Evolutionary conservation across 2,329 filamentous ascomycete genomes (phyloP).

Genomic region (Thielaviopsis ethacetica): DNA sequence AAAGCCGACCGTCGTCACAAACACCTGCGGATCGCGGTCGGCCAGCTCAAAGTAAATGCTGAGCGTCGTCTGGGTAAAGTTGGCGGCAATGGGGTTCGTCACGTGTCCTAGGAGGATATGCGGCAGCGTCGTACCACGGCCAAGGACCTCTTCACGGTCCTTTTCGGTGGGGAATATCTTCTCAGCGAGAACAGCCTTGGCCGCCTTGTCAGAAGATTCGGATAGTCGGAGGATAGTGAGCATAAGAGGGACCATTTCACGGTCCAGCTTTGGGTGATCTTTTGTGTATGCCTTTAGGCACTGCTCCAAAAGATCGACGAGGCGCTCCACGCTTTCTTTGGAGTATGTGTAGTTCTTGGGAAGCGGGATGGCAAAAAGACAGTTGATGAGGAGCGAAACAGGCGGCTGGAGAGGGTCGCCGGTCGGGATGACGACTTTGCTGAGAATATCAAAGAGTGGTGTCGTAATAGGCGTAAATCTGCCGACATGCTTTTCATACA

Average conservation of each 20-base stretch:
- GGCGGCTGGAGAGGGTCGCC: conserved; percentile 13
- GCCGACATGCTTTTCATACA: conserved; percentile 13
- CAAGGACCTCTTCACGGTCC: conserved; percentile 64
- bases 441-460: conserved; percentile 13
- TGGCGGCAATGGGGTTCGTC: conserved; percentile 53
- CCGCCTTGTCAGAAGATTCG: conserved; percentile 9
- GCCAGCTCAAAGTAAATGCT: conserved; percentile 77
- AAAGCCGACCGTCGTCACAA: conserved; percentile 86
- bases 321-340: conserved; percentile 4
- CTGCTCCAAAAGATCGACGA: conserved; percentile 4
- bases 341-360: conserved; percentile 12
- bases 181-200: conserved; percentile 42
- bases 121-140: conserved; percentile 55
- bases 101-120: conserved; percentile 64
- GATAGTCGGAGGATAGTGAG: conserved; percentile 12
- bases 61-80: conserved; percentile 58
- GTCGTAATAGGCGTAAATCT: conserved; percentile 12
- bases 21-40: conserved; percentile 58
- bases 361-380: conserved; percentile 13
- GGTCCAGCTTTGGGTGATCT: conserved; percentile 8
- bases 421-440: conserved; percentile 9
- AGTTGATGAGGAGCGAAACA: conserved; percentile 14
- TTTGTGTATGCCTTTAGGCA: conserved; percentile 6
- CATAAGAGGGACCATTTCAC: conserved; percentile 8
- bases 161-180: conserved; percentile 59